Evolutionary conservation across 2,329 filamentous ascomycete genomes (phyloP), one percentile per base, ranked within the genome.

Genomic region (Botryotinia narcissicola): DNA sequence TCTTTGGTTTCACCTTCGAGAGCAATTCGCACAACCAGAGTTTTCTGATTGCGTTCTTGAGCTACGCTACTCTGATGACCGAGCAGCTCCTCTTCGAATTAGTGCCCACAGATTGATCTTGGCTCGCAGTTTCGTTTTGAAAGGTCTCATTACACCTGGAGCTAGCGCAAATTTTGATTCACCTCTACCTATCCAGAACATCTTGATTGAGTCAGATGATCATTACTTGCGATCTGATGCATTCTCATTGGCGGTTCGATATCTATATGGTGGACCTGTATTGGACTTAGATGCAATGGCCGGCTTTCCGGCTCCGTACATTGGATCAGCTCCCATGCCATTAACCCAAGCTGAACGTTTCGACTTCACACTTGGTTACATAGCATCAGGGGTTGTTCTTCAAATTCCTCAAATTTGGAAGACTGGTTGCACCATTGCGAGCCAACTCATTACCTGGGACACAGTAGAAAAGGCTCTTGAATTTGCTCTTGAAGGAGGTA

Each of bases 281-380:
- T 82, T 88, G 29, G 78, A 80, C 72, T 79, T 78, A 44, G 77
- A 78, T 70, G 70, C 73, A 40, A 54, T 73, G 68, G 60, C 73
- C 42, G 69, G 73, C 51, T 73, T 75, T 37, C 51, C 73, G 29
- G 70, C 74, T 22, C 35, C 67, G 40, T 70, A 74, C 29, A 77
- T 76, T 61, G 64, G 72, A 59, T 79, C 77, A 71, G 79, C 74
- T 75, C 79, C 78, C 84, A 79, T 78, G 81, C 84, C 71, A 82
- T 84, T 35, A 81, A 83, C 68, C 76, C 81, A 62, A 77, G 79
- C 35, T 48, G 85, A 86, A 12, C 84, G 84, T 32, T 85, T 89
- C 73, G 83, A 85, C 46, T 87, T 88, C 75, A 87, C 86, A n/a
- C 81, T 93, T 32, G 88, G 89, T 37, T 92, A 92, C 78, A 87